phyloP scores from a whole-genome alignment of 345 rosid species.

The Populus pruinosa region DNA sequence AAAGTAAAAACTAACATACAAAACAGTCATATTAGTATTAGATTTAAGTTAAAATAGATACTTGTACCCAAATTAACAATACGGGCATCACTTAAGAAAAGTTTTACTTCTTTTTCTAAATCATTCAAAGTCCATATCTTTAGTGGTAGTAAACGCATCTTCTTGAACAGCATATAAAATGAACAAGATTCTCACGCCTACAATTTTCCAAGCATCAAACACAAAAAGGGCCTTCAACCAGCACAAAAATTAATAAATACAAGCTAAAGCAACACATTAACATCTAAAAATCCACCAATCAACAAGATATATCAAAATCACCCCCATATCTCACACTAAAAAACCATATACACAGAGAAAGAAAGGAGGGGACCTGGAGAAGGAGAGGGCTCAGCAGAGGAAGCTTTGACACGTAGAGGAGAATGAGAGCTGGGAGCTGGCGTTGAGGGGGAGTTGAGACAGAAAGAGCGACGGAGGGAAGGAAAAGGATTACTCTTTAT shows the following conservation, averaged over 20 bases:
- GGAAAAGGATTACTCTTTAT: constrained; percentile 30
- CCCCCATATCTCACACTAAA: too few relatives aligned
- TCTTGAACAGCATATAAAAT: not conserved
- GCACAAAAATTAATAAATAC: not conserved
- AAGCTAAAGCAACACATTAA: not conserved
- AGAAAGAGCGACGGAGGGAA: constrained; percentile 34
- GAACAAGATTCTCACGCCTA: not conserved
- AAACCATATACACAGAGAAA: not conserved
- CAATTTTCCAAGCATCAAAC: not conserved
- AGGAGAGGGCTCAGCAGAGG: constrained; percentile 44
- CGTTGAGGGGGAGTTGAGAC: constrained; percentile 28
- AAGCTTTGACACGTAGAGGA: constrained; percentile 60
- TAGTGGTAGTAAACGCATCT: not conserved
- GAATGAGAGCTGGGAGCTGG: constrained; percentile 30
- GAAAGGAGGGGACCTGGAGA: constrained; percentile 38
- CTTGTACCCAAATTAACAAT: too few relatives aligned
- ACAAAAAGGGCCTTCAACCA: not conserved
- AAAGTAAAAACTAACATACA: too few relatives aligned
- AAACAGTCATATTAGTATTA: too few relatives aligned
- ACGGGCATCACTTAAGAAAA: too few relatives aligned
- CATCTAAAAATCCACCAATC: too few relatives aligned
- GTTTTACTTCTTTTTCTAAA: too few relatives aligned
- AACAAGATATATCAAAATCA: too few relatives aligned
- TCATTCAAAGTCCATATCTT: too few relatives aligned
- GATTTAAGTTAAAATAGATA: too few relatives aligned